Base-by-base conservation (phyloP, 208 protist species). In the Acanthamoeba castellanii region DNA sequence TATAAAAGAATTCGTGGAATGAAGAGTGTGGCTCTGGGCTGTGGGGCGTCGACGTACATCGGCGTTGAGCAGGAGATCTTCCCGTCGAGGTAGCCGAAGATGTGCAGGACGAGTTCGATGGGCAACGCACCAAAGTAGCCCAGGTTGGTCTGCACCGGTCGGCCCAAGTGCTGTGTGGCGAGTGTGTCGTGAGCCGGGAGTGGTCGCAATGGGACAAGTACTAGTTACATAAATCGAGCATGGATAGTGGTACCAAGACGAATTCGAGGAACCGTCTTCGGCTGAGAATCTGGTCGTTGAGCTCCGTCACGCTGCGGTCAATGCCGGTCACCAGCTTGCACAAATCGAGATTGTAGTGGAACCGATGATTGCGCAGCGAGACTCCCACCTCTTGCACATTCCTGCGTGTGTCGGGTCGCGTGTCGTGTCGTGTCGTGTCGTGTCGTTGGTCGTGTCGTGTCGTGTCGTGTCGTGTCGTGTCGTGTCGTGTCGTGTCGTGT, bases 51-150 rank as follows among this genome's bases (percentile, higher is more conserved):
- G n/a, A n/a, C 34, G 68, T 76, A 76, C 68, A 16, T 37, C 13
- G 13, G 68, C 68, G 68, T 8, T 76, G 32, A n/a, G 30, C 18
- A 76, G 68, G 68, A 76, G 68, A 7, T 87, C 78, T 57, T 20
- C 7, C 45, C 78, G 27, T 61, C 78, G n/a, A 87, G 78, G 50
- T 87, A 87, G 78, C 78, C 32, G 20, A 87, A 87, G 50, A 87
- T 57, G 78, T 87, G 78, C 22, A 64, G 27, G 16, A 64, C 42
- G 78, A 87, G 78, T 20, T 87, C 78, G 9, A 30, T n/a, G 20
- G 78, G 78, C 47, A 87, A 57, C 78, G 20, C 50, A 2, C 45
- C 34, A 59, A 87, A 87, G 50, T 87, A 87, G 27, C 78, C 78
- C 13, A 52, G 14, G 42, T 59, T 13, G 20, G 47, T 32, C n/a